A percentile compares a stretch with the other conserved stretches of the same genome.
phyloP scores from a whole-genome alignment of 2,329 filamentous ascomycete species.

The Blumeriella jaapii region DNA sequence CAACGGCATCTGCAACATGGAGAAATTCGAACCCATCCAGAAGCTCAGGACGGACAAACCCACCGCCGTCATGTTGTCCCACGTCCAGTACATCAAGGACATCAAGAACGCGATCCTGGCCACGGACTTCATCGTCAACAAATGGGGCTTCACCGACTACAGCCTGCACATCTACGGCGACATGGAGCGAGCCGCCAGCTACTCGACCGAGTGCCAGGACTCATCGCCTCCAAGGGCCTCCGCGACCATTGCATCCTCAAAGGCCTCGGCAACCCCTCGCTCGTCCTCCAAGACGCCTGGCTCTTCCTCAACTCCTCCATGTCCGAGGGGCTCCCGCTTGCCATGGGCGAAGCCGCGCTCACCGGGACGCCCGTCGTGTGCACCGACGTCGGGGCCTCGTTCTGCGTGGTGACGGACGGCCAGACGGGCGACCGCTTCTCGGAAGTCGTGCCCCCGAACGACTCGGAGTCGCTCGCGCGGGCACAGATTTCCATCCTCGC shows the following conservation, averaged over 20 bases:
- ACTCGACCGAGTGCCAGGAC: constrained; percentile 45
- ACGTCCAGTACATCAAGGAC: constrained; percentile 44
- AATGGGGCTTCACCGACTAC: constrained; percentile 55
- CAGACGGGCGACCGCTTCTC: constrained; percentile 40
- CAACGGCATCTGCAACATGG: constrained; percentile 29
- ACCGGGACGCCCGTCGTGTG: constrained; percentile 44
- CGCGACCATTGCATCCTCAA: constrained; percentile 19
- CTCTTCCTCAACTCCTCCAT: constrained; percentile 45
- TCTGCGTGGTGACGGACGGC: constrained; percentile 42
- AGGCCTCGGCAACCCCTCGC: constrained; percentile 32
- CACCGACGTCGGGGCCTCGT: constrained; percentile 44
- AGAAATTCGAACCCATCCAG: constrained; percentile 45
- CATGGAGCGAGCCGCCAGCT: constrained; percentile 49
- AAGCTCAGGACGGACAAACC: constrained; percentile 46
- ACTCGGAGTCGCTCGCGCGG: constrained; percentile 45
- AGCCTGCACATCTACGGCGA: constrained; percentile 51
- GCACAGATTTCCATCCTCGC: constrained; percentile 46
- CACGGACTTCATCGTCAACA: constrained; percentile 53
- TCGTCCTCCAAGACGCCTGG: constrained; percentile 34
- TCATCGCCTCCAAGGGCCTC: constrained; percentile 24
- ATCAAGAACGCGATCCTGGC: constrained; percentile 53
- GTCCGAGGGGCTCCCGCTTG: constrained; percentile 42
- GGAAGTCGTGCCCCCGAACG: constrained; percentile 53
- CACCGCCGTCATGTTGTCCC: constrained; percentile 54
- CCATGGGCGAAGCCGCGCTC: constrained; percentile 43